These are phyloP conservation scores for Plasmodium gonderi DNA, from an alignment of 169 alveolate genomes.

Conservation along the genomic window DNA sequence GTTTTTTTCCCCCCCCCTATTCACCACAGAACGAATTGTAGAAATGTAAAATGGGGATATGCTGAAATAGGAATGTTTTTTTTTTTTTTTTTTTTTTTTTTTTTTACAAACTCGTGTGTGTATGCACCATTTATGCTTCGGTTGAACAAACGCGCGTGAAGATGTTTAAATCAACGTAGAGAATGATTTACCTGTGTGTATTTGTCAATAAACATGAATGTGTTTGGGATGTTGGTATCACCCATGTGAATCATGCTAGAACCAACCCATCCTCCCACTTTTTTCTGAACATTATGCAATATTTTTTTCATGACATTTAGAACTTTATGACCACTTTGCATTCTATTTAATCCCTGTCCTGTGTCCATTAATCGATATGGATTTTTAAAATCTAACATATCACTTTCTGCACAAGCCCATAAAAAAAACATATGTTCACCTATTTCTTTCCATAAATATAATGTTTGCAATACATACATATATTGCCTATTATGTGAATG, in stretches of 20 bases:
- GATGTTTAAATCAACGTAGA: no score
- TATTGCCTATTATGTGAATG: slow-evolving; percentile 92
- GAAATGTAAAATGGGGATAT: not conserved
- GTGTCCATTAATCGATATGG: slow-evolving; percentile 89
- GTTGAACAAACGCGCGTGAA: no score
- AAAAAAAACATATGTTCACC: slow-evolving; percentile 90
- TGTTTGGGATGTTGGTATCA: slow-evolving; percentile 94
- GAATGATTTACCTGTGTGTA: slow-evolving; percentile 86
- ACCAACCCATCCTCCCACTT: slow-evolving; percentile 93
- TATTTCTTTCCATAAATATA: slow-evolving; percentile 93
- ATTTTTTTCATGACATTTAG: slow-evolving; percentile 86
- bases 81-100: no score
- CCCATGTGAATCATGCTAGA: slow-evolving; percentile 93
- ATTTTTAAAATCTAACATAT: slow-evolving; percentile 88
- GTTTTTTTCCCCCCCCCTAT: not conserved
- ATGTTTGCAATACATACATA: slow-evolving; percentile 91
- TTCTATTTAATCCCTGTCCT: slow-evolving; percentile 91
- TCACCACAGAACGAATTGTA: not conserved
- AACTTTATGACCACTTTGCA: slow-evolving; percentile 86
- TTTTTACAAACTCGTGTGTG: no score
- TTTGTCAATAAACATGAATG: slow-evolving; percentile 94
- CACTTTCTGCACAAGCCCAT: slow-evolving; percentile 94
- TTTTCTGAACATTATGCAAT: slow-evolving; percentile 86
- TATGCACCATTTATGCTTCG: no score
- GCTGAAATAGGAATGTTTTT: no score